Base-by-base conservation (phyloP, 345 rosid genomes). In the Citrus maxima region DNA sequence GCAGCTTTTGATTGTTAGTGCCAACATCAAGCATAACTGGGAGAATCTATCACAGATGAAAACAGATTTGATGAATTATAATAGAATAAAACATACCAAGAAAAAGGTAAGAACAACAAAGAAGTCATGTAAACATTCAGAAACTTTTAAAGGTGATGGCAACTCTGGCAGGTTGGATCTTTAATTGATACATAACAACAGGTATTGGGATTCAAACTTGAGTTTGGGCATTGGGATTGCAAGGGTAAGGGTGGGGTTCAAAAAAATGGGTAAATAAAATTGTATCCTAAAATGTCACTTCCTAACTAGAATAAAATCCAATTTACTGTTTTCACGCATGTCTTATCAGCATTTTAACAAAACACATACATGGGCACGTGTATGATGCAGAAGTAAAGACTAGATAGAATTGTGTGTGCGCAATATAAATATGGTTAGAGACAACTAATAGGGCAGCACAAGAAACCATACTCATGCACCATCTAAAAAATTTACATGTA, bases 21-120 rank as follows among this genome's bases (percentile, higher is more conserved):
- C 98, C 99, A 70, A 96, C 97, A 79, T 96, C 99, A 56, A 96
- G 82, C 98, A 96, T 96, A 78, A 96, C 85, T 3, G 99, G 99
- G 73, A 96, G 92, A 80, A 94, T 87, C 99, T 96, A 86, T 40
- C 74, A 72, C 67, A 61, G 78, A 79, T 42, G 70, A 54, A 78
- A 30, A 56, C 56, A 27, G 54, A 65, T 76, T 73, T 10, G 83
- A 72, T 75, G 30, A 72, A 74, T 79, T 38, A 58, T 21, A 78
- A 49, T 59, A 64, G 70, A 67, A 38, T 40, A 25, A 32, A 67
- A 34, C 67, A 56, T 13, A n/a, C 24, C 51, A 74, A 68, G 51
- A 32, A 65, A 42, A 79, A 51, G 38, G 70, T 38, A 13, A 25
- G 24, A 37, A 58, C 67, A 69, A 24, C 49, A 28, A 42, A n/a